Evolutionary conservation across 2,329 filamentous ascomycete species (phyloP).

Genomic region (Claviceps citrina): DNA sequence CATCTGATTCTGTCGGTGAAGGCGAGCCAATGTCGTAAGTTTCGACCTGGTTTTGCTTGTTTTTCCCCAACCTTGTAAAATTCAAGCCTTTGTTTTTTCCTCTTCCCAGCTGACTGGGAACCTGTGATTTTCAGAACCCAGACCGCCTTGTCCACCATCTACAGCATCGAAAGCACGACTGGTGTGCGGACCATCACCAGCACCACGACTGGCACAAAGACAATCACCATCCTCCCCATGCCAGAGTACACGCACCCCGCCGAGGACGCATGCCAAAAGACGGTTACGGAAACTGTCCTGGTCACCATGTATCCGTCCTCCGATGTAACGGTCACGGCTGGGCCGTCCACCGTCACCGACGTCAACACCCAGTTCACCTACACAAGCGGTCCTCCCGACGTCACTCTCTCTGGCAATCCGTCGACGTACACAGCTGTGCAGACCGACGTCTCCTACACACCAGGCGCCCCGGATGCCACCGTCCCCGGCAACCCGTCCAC

Average conservation of each 20-base stretch:
- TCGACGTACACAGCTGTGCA: conserved; percentile 11
- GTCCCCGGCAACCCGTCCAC: conserved; percentile 16
- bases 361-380: conserved; percentile 11
- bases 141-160: conserved; percentile 19
- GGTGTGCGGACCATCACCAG: conserved; percentile 7
- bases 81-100: not conserved
- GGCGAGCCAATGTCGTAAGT: conserved; percentile 22
- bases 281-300: conserved; percentile 5
- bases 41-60: too few species aligned
- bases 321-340: conserved; percentile 15
- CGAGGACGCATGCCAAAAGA: conserved; percentile 7
- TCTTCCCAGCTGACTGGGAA: not conserved
- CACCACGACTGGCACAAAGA: conserved; percentile 11
- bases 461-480: conserved; percentile 13
- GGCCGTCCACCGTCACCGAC: conserved; percentile 13
- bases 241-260: conserved; percentile 14
- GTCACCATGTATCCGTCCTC: conserved; percentile 6
- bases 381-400: conserved; percentile 12
- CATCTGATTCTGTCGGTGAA: conserved; percentile 6
- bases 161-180: conserved; percentile 9
- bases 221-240: conserved; percentile 10
- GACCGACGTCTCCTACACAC: conserved; percentile 11
- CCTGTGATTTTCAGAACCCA: conserved; percentile 16
- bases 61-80: not conserved
- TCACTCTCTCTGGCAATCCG: conserved; percentile 16